Evolutionary conservation across 768 basidiomycete species (phyloP).

Genomic region (Glaciozyma antarctica): DNA sequence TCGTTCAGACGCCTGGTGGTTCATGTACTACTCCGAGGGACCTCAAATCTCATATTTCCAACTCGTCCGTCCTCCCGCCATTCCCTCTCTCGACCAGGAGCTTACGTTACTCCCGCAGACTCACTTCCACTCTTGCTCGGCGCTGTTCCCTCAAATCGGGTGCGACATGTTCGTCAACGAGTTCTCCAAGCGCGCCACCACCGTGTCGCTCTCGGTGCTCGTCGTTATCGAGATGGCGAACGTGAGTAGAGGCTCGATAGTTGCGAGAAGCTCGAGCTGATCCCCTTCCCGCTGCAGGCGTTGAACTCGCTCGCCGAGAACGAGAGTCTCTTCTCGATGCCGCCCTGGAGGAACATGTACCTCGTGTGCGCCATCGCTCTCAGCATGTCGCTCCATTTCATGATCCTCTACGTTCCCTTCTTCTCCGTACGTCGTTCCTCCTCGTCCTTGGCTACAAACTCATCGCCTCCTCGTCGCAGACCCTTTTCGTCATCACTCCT

Average conservation of each 20-base stretch:
- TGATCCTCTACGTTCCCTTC: slow-evolving; percentile 94
- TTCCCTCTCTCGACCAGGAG: neutral
- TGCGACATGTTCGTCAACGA: slow-evolving; percentile 77
- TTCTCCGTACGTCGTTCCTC: slow-evolving; percentile 62
- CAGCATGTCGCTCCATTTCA: slow-evolving; percentile 86
- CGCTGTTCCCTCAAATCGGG: slow-evolving; percentile 76
- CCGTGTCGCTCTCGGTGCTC: slow-evolving; percentile 90
- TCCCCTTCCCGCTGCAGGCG: slow-evolving; percentile 17
- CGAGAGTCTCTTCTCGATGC: slow-evolving; percentile 77
- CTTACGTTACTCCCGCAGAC: slow-evolving; percentile 50
- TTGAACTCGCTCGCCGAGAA: slow-evolving; percentile 90
- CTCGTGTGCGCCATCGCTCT: slow-evolving; percentile 78
- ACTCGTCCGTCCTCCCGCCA: slow-evolving; percentile 52
- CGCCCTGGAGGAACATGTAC: slow-evolving; percentile 90
- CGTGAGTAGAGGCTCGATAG: neutral
- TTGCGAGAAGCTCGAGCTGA: slow-evolving; percentile 33
- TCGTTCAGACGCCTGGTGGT: slow-evolving; percentile 80
- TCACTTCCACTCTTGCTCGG: slow-evolving; percentile 85
- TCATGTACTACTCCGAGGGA: slow-evolving; percentile 77
- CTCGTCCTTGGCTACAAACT: neutral
- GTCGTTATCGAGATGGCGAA: slow-evolving; percentile 97
- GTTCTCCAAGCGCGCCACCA: slow-evolving; percentile 78
- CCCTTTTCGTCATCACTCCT: slow-evolving; percentile 81
- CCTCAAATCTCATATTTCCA: slow-evolving; percentile 91
- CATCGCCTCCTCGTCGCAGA: slow-evolving; percentile 42